Conservation (phyloP, 2,329 filamentous ascomycete species). For the Exophiala bonariae region DNA sequence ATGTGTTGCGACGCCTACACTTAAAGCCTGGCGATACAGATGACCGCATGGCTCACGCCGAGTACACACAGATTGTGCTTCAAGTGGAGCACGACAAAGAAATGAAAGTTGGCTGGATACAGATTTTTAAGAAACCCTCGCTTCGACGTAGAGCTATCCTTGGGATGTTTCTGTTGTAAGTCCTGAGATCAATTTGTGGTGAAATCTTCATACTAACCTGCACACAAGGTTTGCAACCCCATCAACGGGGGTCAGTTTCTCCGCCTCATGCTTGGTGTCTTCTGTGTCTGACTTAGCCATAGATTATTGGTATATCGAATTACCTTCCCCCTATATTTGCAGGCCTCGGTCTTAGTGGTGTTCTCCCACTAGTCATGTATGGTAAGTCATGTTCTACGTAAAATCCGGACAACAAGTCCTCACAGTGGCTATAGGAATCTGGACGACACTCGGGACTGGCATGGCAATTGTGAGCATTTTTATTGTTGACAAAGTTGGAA, state of each 20-base stretch:
- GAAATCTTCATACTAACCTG: neutral
- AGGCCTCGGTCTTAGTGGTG: neutral
- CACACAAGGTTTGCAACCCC: neutral
- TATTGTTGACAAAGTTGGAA: constrained; percentile 1
- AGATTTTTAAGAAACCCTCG: constrained; percentile 9
- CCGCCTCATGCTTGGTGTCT: neutral
- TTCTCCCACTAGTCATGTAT: constrained; percentile 1
- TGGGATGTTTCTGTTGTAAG: constrained; percentile 1
- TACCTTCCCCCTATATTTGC: neutral
- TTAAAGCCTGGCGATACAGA: neutral
- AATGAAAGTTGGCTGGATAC: neutral
- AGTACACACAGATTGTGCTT: constrained; percentile 5
- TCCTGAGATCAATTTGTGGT: too few species aligned
- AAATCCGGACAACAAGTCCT: neutral
- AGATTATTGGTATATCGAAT: constrained; percentile 1
- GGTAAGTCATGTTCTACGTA: neutral
- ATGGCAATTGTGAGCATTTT: neutral
- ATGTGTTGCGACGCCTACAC: neutral
- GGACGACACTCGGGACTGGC: neutral
- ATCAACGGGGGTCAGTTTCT: neutral
- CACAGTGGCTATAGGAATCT: neutral
- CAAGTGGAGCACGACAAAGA: constrained; percentile 11
- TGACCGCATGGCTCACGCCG: neutral
- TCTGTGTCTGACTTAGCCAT: neutral
- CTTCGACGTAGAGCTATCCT: constrained; percentile 4